Conservation (phyloP, 2,329 filamentous ascomycete species). For the Ceratocystis eucalypticola region DNA sequence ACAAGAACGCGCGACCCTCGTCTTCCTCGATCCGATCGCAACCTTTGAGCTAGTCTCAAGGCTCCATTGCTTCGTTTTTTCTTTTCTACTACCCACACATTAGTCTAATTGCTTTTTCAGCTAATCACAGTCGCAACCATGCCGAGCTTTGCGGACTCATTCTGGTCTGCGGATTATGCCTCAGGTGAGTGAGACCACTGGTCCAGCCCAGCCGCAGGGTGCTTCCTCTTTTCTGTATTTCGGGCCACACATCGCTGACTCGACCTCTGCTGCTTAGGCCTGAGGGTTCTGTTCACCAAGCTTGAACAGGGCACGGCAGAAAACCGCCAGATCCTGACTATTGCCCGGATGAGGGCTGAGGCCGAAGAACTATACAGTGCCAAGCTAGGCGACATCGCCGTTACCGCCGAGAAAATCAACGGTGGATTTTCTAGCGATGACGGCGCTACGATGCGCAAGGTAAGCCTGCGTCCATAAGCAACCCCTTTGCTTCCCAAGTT, state of each 20-base stretch:
- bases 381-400: conserved; percentile 67
- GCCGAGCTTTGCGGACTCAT: conserved; percentile 86
- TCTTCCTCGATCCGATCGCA: neutral
- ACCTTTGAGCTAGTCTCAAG: conserved; percentile 3
- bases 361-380: conserved; percentile 83
- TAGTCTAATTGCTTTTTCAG: neutral
- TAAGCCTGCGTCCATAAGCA: conserved; percentile 29
- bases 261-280: conserved; percentile 35
- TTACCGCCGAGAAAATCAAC: conserved; percentile 64
- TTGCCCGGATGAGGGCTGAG: conserved; percentile 88
- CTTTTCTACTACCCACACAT: neutral
- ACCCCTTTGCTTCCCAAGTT: neutral
- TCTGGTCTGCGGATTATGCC: conserved; percentile 97
- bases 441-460: conserved; percentile 90
- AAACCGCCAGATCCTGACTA: conserved; percentile 83
- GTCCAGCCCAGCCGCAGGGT: neutral
- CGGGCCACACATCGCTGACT: neutral
- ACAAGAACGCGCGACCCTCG: neutral
- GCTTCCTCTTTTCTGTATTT: too few species aligned
- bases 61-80: neutral
- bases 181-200: conserved; percentile 46
- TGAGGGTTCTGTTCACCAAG: conserved; percentile 91
- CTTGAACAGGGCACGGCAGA: conserved; percentile 92
- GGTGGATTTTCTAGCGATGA: conserved; percentile 85
- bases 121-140: conserved; percentile 36